Evolutionary conservation across 768 basidiomycete genomes (phyloP).

Genomic region (Daedaleopsis sinensis): DNA sequence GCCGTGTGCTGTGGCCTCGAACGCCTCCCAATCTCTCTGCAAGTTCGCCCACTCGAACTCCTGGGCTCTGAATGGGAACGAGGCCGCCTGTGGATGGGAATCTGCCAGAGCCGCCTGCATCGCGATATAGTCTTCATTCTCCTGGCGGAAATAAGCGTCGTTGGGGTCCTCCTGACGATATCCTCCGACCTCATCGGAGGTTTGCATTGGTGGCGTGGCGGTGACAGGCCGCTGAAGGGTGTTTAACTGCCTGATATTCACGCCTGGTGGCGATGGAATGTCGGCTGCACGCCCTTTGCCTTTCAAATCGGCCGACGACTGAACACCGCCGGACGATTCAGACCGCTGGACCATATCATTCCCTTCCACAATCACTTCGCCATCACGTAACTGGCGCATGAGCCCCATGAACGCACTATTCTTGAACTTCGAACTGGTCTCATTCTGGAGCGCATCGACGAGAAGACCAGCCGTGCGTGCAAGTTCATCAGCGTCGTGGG

Average conservation of each 20-base stretch:
- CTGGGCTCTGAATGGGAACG: conserved; percentile 18
- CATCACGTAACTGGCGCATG: conserved; percentile 85
- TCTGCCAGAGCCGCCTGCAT: conserved; percentile 14
- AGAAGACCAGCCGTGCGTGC: conserved; percentile 80
- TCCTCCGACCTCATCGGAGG: conserved; percentile 1
- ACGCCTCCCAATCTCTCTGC: conserved; percentile 80
- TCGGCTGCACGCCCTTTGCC: conserved; percentile 57
- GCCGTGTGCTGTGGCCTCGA: conserved; percentile 73
- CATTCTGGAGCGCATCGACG: conserved; percentile 72
- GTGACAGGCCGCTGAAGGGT: conserved; percentile 11
- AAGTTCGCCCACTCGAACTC: conserved; percentile 62
- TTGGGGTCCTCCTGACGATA: conserved; percentile 15
- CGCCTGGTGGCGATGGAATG: neutral
- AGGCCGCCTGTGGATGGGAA: conserved; percentile 9
- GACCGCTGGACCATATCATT: conserved; percentile 70
- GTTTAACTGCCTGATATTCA: conserved; percentile 9
- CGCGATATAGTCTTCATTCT: conserved; percentile 38
- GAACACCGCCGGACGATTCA: conserved; percentile 24
- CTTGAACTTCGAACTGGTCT: conserved; percentile 83
- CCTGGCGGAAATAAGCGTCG: conserved; percentile 35
- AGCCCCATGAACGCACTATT: conserved; percentile 83
- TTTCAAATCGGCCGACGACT: conserved; percentile 49
- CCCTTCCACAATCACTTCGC: conserved; percentile 75
- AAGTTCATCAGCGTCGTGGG: conserved; percentile 65
- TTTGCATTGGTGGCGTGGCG: neutral